Evolutionary conservation across 805 yeast species (phyloP).

Genomic region (Candida silvicultrix): DNA sequence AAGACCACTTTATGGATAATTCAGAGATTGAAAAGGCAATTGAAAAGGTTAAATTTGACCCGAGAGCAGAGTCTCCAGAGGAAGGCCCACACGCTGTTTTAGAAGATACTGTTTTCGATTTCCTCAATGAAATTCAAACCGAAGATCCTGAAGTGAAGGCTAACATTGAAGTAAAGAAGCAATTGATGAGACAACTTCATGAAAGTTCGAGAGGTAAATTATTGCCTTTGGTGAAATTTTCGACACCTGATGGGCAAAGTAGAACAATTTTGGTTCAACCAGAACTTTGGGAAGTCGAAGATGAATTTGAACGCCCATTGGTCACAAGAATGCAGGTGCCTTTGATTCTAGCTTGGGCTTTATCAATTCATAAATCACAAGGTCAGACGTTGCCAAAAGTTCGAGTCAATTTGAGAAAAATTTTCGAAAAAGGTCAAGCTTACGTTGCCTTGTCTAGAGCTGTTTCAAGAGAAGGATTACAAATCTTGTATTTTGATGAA

Average conservation of each 20-base stretch:
- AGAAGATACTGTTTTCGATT: slow-evolving; percentile 45
- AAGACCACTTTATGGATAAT: slow-evolving; percentile 16
- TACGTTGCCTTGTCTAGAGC: slow-evolving; percentile 95
- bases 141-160: slow-evolving; percentile 20
- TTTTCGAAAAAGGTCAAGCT: slow-evolving; percentile 92
- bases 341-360: slow-evolving; percentile 89
- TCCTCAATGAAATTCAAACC: slow-evolving; percentile 26
- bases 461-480: slow-evolving; percentile 73
- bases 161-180: slow-evolving; percentile 42
- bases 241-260: slow-evolving; percentile 61
- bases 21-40: slow-evolving; percentile 21
- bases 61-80: slow-evolving; percentile 11
- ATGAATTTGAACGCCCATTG: slow-evolving; percentile 58
- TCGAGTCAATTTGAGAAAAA: slow-evolving; percentile 64
- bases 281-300: slow-evolving; percentile 77
- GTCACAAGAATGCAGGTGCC: slow-evolving; percentile 82
- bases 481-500: slow-evolving; percentile 66
- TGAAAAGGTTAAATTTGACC: slow-evolving; percentile 6
- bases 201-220: slow-evolving; percentile 38
- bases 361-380: slow-evolving; percentile 93
- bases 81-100: slow-evolving; percentile 18
- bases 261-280: slow-evolving; percentile 76
- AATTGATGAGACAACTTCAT: slow-evolving; percentile 36
- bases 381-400: slow-evolving; percentile 82
- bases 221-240: slow-evolving; percentile 75